Evolutionary conservation across 75 land plant genomes (phyloP).

Genomic region (Pinus albicaulis): DNA sequence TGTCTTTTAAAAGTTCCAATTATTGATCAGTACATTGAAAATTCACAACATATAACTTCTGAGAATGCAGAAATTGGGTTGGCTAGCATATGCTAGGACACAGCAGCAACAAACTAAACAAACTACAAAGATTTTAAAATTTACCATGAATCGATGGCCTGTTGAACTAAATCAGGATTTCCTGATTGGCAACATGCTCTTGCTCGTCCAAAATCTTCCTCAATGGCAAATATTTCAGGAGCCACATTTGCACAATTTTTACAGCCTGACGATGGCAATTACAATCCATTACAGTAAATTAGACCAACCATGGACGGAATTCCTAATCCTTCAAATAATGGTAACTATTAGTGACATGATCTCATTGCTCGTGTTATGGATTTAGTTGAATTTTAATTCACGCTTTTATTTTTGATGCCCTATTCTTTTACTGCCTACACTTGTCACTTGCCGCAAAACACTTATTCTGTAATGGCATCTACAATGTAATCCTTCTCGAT

Average conservation of each 20-base stretch:
- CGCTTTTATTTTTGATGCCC: background rate
- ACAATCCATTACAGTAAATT: background rate
- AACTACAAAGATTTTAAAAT: background rate
- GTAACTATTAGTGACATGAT: background rate
- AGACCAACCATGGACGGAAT: background rate
- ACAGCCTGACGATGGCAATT: constrained; percentile 54
- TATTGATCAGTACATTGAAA: background rate
- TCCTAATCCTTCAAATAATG: background rate
- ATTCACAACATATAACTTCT: background rate
- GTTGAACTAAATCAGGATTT: constrained; percentile 47
- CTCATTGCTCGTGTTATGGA: background rate
- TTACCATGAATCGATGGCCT: constrained; percentile 94
- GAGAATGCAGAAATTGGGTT: background rate
- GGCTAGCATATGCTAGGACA: background rate
- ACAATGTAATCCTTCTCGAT: constrained; percentile 5
- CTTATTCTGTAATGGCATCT: background rate
- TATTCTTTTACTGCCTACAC: background rate
- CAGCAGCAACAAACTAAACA: constrained; percentile 6
- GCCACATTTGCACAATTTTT: constrained; percentile 95
- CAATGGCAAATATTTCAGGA: constrained; percentile 75
- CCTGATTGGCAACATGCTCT: constrained; percentile 74
- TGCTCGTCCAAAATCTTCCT: constrained; percentile 96
- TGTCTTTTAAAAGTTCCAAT: background rate
- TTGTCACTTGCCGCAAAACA: background rate
- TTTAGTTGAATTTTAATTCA: background rate